Conservation (phyloP, 2,329 filamentous ascomycete genomes). For the Thyridium curvatum region DNA sequence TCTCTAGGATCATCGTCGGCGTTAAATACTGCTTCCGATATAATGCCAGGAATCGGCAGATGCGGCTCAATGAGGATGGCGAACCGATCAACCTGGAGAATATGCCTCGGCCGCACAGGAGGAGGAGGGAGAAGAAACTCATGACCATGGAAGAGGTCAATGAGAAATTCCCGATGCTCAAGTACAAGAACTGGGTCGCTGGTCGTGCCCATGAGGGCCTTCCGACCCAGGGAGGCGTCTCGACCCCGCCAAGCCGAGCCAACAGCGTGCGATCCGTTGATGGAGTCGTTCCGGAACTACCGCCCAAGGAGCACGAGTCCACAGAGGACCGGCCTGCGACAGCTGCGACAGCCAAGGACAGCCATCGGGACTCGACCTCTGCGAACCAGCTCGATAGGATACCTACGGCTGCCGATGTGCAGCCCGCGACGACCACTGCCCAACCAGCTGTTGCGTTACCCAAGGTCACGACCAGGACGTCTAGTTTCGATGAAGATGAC, state of each 20-base stretch:
- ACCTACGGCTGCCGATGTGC: not conserved
- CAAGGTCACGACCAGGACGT: conserved; percentile 13
- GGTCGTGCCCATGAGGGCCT: conserved; percentile 77
- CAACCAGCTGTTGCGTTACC: conserved; percentile 10
- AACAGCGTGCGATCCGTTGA: conserved; percentile 66
- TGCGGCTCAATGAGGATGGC: conserved; percentile 71
- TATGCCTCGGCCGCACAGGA: conserved; percentile 78
- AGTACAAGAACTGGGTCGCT: conserved; percentile 94
- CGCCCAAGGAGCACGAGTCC: conserved; percentile 38
- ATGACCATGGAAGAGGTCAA: conserved; percentile 99
- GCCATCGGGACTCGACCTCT: conserved; percentile 20
- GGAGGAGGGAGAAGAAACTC: conserved; percentile 91
- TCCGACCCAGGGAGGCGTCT: conserved; percentile 77
- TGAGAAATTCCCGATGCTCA: conserved; percentile 88
- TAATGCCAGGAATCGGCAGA: conserved; percentile 83
- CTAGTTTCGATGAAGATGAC: conserved; percentile 53
- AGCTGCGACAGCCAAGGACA: conserved; percentile 13
- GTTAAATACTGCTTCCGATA: conserved; percentile 99
- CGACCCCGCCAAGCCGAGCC: conserved; percentile 64
- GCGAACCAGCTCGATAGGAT: conserved; percentile 4
- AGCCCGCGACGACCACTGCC: not conserved
- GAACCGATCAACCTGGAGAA: conserved; percentile 83
- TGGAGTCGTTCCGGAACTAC: conserved; percentile 40
- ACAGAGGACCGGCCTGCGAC: conserved; percentile 30
- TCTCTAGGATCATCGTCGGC: conserved; percentile 89